Percentiles rank a stretch among this genome's conserved stretches.
Evolutionary conservation across 176 grass and related monocot genomes (phyloP).

Genomic region (Panicum miliaceum): DNA sequence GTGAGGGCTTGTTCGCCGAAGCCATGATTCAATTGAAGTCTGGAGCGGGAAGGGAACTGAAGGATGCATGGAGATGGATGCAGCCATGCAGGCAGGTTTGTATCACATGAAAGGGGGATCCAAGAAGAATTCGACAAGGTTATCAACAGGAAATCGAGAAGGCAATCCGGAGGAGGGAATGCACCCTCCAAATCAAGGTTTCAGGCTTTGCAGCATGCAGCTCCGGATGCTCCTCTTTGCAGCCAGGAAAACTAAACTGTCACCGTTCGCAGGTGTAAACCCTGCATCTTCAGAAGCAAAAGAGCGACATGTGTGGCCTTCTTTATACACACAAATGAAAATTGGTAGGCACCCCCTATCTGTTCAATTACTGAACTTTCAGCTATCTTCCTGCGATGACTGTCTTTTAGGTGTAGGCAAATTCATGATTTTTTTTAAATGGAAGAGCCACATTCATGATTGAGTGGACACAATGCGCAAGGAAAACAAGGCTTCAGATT

Average conservation of each 20-base stretch:
- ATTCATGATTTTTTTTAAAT: no score
- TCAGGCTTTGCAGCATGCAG: constrained; percentile 52
- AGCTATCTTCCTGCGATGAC: not conserved
- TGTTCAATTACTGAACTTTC: not conserved
- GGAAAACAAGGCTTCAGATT: no score
- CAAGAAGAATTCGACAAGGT: constrained; percentile 40
- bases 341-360: no score
- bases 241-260: constrained; percentile 62
- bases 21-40: no score
- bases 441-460: no score
- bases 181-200: constrained; percentile 38
- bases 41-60: constrained; percentile 67
- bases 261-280: constrained; percentile 65
- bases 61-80: constrained; percentile 22
- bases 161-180: no score
- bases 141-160: constrained; percentile 6
- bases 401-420: not conserved
- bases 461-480: no score
- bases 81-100: not conserved
- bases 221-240: constrained; percentile 76
- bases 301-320: constrained; percentile 65
- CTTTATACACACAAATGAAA: no score
- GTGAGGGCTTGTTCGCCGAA: no score
- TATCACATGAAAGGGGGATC: constrained; percentile 31
- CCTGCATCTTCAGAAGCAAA: constrained; percentile 68